Evolutionary conservation across 176 grass and related monocot species (phyloP).

Genomic region (Lolium perenne): DNA sequence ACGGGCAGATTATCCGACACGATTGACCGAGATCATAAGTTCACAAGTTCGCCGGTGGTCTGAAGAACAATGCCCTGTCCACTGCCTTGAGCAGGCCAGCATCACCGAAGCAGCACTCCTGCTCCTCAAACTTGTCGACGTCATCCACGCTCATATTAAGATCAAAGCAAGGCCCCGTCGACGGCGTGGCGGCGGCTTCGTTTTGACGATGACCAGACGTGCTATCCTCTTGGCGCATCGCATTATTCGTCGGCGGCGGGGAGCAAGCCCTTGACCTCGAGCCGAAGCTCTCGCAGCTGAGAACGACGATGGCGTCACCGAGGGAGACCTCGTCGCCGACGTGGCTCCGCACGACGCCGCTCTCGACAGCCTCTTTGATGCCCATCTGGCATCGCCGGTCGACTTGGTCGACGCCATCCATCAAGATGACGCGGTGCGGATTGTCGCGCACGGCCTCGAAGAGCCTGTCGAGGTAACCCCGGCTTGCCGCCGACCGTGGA

Average conservation of each 20-base stretch:
- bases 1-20: no score
- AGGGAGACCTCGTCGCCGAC: conserved; percentile 57
- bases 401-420: conserved; percentile 69
- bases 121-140: background rate
- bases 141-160: conserved; percentile 43
- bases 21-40: no score
- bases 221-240: conserved; percentile 13
- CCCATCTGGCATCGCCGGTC: conserved; percentile 40
- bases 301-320: conserved; percentile 72
- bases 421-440: conserved; percentile 65
- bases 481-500: conserved; percentile 40
- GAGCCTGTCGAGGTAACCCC: conserved; percentile 52
- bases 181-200: conserved; percentile 13
- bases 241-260: conserved; percentile 26
- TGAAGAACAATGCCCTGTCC: conserved; percentile 74
- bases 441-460: conserved; percentile 62
- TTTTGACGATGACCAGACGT: conserved; percentile 27
- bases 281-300: conserved; percentile 67
- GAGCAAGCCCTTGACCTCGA: conserved; percentile 59
- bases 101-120: conserved; percentile 37
- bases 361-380: conserved; percentile 73
- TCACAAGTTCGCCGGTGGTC: conserved; percentile 50
- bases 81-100: conserved; percentile 61
- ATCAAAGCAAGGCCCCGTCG: conserved; percentile 58
- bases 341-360: conserved; percentile 47